Evolutionary conservation across 176 grass and related monocot species (phyloP).

Genomic region (Chrysopogon serrulatus): DNA sequence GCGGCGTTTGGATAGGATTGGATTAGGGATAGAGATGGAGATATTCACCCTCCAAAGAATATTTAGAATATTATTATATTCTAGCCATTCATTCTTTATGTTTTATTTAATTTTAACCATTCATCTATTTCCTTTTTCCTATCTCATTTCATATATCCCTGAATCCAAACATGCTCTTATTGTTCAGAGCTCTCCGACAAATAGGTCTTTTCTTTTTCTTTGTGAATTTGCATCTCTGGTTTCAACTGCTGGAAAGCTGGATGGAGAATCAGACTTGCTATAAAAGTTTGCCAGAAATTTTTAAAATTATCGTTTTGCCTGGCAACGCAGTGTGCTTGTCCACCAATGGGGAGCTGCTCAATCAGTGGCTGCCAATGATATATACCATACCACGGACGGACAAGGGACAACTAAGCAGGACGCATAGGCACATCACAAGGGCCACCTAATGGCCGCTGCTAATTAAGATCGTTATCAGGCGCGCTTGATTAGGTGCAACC

Average conservation of each 20-base stretch:
- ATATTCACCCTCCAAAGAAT: no score
- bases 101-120: no score
- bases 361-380: constrained; percentile 29
- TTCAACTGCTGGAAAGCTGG: neutral
- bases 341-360: neutral
- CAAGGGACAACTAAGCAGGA: constrained; percentile 8
- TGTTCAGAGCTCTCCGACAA: no score
- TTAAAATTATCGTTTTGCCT: constrained; percentile 16
- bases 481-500: constrained; percentile 31
- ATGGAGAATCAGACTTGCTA: neutral
- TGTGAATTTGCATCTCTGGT: neutral
- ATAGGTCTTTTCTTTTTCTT: neutral
- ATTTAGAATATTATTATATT: no score
- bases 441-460: neutral
- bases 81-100: no score
- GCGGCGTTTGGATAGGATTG: no score
- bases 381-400: neutral
- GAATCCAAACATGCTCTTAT: no score
- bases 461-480: constrained; percentile 21
- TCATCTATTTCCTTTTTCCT: no score
- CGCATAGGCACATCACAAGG: constrained; percentile 9
- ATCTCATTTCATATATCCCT: no score
- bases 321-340: neutral
- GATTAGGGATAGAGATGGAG: no score
- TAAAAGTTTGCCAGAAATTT: neutral